A percentile compares a stretch with the other conserved stretches of the same genome.
Evolutionary conservation across 208 protist species (phyloP).

Genomic region (Trypanosoma avium): DNA sequence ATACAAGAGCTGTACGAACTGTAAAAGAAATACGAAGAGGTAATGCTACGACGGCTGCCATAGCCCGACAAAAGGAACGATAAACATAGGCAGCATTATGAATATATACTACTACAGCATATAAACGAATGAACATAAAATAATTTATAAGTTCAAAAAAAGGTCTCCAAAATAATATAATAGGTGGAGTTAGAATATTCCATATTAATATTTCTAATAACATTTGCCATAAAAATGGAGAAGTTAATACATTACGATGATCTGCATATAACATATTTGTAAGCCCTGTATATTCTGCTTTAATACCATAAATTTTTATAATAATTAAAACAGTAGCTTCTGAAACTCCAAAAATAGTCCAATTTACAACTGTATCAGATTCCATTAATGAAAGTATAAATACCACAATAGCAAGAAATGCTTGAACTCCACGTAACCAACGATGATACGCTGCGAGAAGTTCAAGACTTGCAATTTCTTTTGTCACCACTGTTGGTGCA

Average conservation of each 20-base stretch:
- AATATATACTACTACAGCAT: slow-evolving; percentile 68
- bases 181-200: slow-evolving; percentile 71
- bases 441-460: slow-evolving; percentile 63
- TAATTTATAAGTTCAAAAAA: slow-evolving; percentile 67
- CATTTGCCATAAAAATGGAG: slow-evolving; percentile 72
- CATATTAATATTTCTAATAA: slow-evolving; percentile 53
- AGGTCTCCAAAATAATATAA: slow-evolving; percentile 40
- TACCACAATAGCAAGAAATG: slow-evolving; percentile 55
- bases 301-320: slow-evolving; percentile 60
- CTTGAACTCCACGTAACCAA: slow-evolving; percentile 72
- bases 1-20: slow-evolving; percentile 60
- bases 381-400: slow-evolving; percentile 55
- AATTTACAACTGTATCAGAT: slow-evolving; percentile 42
- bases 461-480: slow-evolving; percentile 54
- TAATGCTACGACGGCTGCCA: slow-evolving; percentile 50
- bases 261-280: slow-evolving; percentile 64
- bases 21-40: slow-evolving; percentile 62
- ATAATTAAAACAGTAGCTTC: slow-evolving; percentile 46
- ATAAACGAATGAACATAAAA: slow-evolving; percentile 72
- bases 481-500: slow-evolving; percentile 42
- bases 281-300: slow-evolving; percentile 57
- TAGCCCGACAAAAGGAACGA: slow-evolving; percentile 67
- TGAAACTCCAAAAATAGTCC: slow-evolving; percentile 64
- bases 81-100: slow-evolving; percentile 66
- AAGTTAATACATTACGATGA: slow-evolving; percentile 59